Evolutionary conservation across 106 monocot genomes (phyloP).

Genomic region (Dioscorea zingiberensis): DNA sequence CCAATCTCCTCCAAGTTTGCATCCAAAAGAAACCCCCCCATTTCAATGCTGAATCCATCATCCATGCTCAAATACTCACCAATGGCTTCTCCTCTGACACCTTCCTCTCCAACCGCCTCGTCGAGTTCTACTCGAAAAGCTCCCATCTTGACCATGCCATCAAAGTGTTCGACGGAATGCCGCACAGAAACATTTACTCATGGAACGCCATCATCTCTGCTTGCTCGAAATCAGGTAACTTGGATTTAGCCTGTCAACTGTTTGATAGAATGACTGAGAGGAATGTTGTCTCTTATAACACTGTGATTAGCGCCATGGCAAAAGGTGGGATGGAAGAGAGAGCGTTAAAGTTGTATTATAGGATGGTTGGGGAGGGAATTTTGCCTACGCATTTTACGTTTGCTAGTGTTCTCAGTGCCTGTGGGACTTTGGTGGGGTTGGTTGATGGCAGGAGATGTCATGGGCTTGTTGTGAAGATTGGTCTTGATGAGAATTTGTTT

Average conservation of each 20-base stretch:
- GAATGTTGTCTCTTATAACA: slow-evolving; percentile 87
- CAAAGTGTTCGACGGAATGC: slow-evolving; percentile 39
- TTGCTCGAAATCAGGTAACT: slow-evolving; percentile 23
- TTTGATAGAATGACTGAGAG: slow-evolving; percentile 67
- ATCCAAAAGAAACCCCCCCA: slow-evolving; percentile 30
- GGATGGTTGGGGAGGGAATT: slow-evolving; percentile 51
- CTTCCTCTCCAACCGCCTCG: slow-evolving; percentile 79
- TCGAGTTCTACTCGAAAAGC: slow-evolving; percentile 67
- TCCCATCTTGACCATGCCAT: slow-evolving; percentile 19
- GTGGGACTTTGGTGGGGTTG: slow-evolving; percentile 32
- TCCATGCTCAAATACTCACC: slow-evolving; percentile 57
- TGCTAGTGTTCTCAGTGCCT: slow-evolving; percentile 68
- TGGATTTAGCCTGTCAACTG: slow-evolving; percentile 37
- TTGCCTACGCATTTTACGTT: slow-evolving; percentile 69
- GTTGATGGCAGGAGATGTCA: slow-evolving; percentile 51
- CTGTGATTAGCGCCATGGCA: slow-evolving; percentile 40
- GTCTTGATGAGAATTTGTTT: slow-evolving; percentile 43
- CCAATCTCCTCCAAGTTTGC: slow-evolving; percentile 42
- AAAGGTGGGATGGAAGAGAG: slow-evolving; percentile 21
- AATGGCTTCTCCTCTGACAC: slow-evolving; percentile 43
- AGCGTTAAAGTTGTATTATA: slow-evolving; percentile 45
- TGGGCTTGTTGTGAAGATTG: slow-evolving; percentile 53
- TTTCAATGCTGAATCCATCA: slow-evolving; percentile 3
- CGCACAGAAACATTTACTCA: slow-evolving; percentile 56
- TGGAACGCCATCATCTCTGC: slow-evolving; percentile 67